A percentile compares a stretch with the other conserved stretches of the same genome.
These are phyloP conservation scores for Aspergillus vadensis DNA, from an alignment of 2,329 filamentous ascomycete species.

Conservation along the genomic window DNA sequence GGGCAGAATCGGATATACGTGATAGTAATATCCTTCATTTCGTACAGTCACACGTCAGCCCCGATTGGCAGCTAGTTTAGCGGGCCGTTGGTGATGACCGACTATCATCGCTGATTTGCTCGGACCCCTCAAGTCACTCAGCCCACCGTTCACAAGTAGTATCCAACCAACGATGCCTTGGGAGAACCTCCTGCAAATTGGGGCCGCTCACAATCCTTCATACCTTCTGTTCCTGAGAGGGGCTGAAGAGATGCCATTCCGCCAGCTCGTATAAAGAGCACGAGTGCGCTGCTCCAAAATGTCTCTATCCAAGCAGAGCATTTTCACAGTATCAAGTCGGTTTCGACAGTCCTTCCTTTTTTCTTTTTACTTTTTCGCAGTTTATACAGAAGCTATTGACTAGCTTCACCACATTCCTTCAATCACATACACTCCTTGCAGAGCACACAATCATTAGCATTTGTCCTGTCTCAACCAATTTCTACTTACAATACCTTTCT, in stretches of 20 bases:
- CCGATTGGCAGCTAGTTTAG: not conserved
- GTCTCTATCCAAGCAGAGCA: not conserved
- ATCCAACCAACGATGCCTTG: conserved; percentile 1
- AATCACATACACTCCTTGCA: not conserved
- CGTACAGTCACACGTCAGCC: not conserved
- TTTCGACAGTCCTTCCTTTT: conserved; percentile 8
- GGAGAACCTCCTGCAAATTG: not conserved
- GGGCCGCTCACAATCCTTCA: not conserved
- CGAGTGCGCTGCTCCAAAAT: not conserved
- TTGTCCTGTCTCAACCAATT: not conserved
- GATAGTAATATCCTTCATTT: not conserved
- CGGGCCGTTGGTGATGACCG: not conserved
- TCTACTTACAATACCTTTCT: not conserved
- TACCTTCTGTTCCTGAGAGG: not conserved
- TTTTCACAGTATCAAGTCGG: conserved; percentile 6
- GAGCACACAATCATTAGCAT: not conserved
- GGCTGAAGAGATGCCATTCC: not conserved
- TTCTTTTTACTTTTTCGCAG: not conserved
- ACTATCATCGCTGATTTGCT: not conserved
- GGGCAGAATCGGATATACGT: no score
- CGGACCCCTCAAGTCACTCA: not conserved
- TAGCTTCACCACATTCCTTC: conserved; percentile 8
- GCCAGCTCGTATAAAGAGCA: not conserved
- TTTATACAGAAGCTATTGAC: conserved; percentile 3
- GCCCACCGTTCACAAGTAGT: not conserved